Conservation (phyloP, 2,329 filamentous ascomycete species). For the Ploettnerulaceae sp. region DNA sequence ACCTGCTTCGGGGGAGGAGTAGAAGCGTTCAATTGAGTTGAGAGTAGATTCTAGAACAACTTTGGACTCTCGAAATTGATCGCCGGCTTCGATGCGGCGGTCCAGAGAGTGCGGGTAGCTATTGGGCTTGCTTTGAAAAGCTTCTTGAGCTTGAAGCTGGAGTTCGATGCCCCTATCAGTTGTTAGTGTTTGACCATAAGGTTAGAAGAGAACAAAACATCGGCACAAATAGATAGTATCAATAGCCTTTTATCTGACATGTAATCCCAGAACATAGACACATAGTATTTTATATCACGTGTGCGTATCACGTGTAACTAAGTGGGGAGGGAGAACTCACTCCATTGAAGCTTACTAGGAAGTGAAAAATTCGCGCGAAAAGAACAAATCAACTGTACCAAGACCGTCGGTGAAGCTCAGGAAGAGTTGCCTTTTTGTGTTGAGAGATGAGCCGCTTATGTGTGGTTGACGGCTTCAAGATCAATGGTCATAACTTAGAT, state of each 20-base stretch:
- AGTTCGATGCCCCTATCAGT: constrained; percentile 16
- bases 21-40: constrained; percentile 19
- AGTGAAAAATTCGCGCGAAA: too few relatives aligned
- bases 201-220: too few relatives aligned
- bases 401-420: too few relatives aligned
- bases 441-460: too few relatives aligned
- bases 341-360: not conserved
- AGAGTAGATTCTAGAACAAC: constrained; percentile 22
- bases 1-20: constrained; percentile 15
- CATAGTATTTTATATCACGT: constrained; percentile 8
- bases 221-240: too few relatives aligned
- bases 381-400: not conserved
- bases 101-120: constrained; percentile 27
- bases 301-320: not conserved
- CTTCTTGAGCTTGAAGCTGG: constrained; percentile 12
- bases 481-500: too few relatives aligned
- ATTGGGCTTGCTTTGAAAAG: not conserved
- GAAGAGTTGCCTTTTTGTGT: too few relatives aligned
- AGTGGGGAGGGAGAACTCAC: not conserved
- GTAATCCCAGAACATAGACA: not conserved
- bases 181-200: too few relatives aligned
- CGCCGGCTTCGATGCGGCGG: constrained; percentile 22
- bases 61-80: constrained; percentile 23
- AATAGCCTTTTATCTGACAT: too few relatives aligned
- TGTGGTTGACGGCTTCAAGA: too few relatives aligned